phyloP scores from a whole-genome alignment of 352 stramenopile genomes.

The Paralagenidium karlingii region DNA sequence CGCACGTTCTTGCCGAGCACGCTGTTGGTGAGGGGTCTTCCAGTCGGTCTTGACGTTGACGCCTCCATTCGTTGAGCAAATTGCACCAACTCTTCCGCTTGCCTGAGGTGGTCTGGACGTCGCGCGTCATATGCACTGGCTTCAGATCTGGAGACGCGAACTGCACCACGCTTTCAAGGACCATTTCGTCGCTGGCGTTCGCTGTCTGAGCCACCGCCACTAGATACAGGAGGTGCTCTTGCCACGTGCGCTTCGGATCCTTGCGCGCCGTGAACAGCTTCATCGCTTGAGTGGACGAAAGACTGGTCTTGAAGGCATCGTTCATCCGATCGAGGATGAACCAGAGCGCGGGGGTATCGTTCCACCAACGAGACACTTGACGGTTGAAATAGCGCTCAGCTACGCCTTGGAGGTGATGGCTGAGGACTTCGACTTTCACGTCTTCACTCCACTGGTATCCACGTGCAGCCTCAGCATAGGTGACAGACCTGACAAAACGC shows the following conservation, averaged over 20 bases:
- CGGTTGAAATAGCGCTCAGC: constrained; percentile 1
- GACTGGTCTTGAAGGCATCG: neutral
- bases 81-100: neutral
- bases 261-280: neutral
- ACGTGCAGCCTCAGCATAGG: neutral
- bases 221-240: constrained; percentile 1
- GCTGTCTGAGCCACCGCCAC: neutral
- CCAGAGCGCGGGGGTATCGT: neutral
- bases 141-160: neutral
- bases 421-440: neutral
- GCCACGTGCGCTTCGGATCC: neutral
- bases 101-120: neutral
- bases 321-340: neutral
- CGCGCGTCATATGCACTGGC: neutral
- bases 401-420: neutral
- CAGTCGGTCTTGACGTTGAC: neutral
- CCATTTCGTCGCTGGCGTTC: neutral
- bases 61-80: neutral
- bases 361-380: neutral
- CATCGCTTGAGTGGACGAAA: neutral
- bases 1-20: neutral
- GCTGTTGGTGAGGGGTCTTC: neutral
- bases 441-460: constrained; percentile 1
- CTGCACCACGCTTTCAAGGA: neutral
- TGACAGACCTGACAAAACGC: neutral